Evolutionary conservation across 306 rosid species (phyloP).

Genomic region (Prunus dulcis): DNA sequence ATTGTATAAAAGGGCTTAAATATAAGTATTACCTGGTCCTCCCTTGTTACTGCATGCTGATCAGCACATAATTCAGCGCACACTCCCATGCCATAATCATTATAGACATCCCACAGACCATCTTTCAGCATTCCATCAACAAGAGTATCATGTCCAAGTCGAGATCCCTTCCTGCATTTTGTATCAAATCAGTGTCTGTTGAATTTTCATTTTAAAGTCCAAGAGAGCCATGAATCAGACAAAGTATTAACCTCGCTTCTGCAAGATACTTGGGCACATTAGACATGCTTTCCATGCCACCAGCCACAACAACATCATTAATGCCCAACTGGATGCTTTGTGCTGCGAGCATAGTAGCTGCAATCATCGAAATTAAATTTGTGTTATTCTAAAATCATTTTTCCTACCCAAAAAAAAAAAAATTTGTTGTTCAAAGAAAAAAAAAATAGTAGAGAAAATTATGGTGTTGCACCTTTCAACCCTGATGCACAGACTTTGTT

Average conservation of each 20-base stretch:
- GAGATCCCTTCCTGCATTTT: constrained; percentile 93
- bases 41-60: constrained; percentile 74
- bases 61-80: constrained; percentile 98
- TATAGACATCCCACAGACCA: constrained; percentile 94
- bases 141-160: constrained; percentile 95
- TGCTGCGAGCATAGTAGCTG: constrained; percentile 97
- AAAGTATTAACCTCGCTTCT: constrained; percentile 80
- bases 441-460: not conserved
- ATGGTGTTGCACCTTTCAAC: constrained; percentile 63
- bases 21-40: constrained; percentile 60
- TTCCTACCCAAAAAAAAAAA: not conserved
- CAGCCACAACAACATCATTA: constrained; percentile 93
- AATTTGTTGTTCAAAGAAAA: not conserved
- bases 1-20: constrained; percentile 15
- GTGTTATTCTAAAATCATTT: constrained; percentile 1
- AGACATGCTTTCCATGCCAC: constrained; percentile 99
- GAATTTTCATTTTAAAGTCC: constrained; percentile 16
- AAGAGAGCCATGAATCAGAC: constrained; percentile 15
- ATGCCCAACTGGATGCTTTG: constrained; percentile 95
- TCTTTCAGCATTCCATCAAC: constrained; percentile 98
- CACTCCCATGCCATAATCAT: constrained; percentile 83
- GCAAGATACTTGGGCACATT: constrained; percentile 86
- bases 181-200: constrained; percentile 23
- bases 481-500: constrained; percentile 99
- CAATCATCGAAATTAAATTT: constrained; percentile 23